Percentiles rank a stretch among this genome's conserved stretches.
phyloP scores from a whole-genome alignment of 768 basidiomycete genomes.

The Kwoniella pini region DNA sequence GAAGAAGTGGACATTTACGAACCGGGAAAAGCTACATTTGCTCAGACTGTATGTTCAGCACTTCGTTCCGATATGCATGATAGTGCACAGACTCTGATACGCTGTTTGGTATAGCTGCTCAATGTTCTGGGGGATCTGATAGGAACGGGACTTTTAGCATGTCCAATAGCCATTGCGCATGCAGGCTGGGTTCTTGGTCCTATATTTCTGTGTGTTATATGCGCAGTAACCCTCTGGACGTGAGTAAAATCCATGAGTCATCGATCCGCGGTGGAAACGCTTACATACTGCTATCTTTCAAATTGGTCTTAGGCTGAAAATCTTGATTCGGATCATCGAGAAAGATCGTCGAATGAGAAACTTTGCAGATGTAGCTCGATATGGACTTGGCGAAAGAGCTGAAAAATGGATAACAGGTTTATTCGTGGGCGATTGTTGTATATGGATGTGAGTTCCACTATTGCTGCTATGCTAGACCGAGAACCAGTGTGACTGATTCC shows the following conservation, averaged over 20 bases:
- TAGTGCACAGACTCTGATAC: too few species aligned
- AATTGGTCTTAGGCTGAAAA: constrained; percentile 34
- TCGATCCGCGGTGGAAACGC: not conserved
- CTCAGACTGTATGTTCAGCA: constrained; percentile 40
- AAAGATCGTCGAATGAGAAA: constrained; percentile 41
- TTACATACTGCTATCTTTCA: not conserved
- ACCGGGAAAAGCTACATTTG: constrained; percentile 39
- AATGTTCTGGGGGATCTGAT: constrained; percentile 46
- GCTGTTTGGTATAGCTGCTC: constrained; percentile 27
- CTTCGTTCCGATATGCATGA: too few species aligned
- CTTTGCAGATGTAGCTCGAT: constrained; percentile 45
- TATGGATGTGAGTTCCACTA: constrained; percentile 49
- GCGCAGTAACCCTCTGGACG: constrained; percentile 38
- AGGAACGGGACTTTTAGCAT: constrained; percentile 45
- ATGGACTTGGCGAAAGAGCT: constrained; percentile 36
- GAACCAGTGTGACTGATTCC: too few species aligned
- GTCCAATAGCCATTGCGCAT: constrained; percentile 47
- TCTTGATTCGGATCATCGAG: constrained; percentile 46
- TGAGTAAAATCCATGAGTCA: constrained; percentile 20
- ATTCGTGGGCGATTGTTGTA: constrained; percentile 38
- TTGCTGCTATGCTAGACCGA: not conserved
- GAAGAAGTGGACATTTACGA: constrained; percentile 43
- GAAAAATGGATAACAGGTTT: constrained; percentile 36
- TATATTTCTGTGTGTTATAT: constrained; percentile 31
- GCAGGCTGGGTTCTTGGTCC: constrained; percentile 48